phyloP scores from a whole-genome alignment of 2,329 filamentous ascomycete species.

The Dichotomopilus funicola region DNA sequence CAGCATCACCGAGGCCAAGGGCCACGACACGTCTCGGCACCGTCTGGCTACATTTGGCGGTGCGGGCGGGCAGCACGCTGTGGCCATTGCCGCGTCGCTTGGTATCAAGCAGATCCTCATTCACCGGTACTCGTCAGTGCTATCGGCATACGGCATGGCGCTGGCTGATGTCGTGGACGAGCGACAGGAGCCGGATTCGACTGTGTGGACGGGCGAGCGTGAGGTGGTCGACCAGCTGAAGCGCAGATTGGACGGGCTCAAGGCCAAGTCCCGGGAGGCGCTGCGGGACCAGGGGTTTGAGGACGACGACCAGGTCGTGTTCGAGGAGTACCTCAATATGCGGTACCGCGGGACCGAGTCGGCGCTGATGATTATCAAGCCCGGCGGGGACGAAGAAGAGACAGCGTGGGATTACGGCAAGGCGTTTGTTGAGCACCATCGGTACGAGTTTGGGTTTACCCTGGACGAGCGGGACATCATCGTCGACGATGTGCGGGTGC shows the following conservation, averaged over 20 bases:
- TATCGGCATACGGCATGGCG: constrained; percentile 90
- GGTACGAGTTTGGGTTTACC: constrained; percentile 90
- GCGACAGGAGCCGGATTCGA: constrained; percentile 68
- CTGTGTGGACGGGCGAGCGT: constrained; percentile 53
- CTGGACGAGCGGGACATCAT: constrained; percentile 79
- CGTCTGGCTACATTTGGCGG: constrained; percentile 89
- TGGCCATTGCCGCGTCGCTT: constrained; percentile 80
- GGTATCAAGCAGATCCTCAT: constrained; percentile 81
- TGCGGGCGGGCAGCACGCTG: constrained; percentile 84
- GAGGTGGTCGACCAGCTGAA: constrained; percentile 57
- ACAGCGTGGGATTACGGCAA: constrained; percentile 67
- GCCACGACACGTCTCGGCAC: constrained; percentile 84
- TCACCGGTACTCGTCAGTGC: constrained; percentile 79
- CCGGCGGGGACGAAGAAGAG: constrained; percentile 46
- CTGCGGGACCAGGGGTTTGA: constrained; percentile 74
- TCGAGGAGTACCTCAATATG: constrained; percentile 93
- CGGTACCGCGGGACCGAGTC: constrained; percentile 86
- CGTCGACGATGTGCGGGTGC: constrained; percentile 79
- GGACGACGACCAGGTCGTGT: constrained; percentile 60
- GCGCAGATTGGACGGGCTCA: constrained; percentile 70
- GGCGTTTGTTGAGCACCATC: constrained; percentile 80
- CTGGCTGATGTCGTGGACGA: constrained; percentile 91
- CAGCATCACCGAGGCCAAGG: constrained; percentile 85
- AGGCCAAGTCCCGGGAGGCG: constrained; percentile 61
- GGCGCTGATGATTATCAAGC: constrained; percentile 81